Evolutionary conservation across 352 stramenopile species (phyloP).

Genomic region (Phytophthora syringae): DNA sequence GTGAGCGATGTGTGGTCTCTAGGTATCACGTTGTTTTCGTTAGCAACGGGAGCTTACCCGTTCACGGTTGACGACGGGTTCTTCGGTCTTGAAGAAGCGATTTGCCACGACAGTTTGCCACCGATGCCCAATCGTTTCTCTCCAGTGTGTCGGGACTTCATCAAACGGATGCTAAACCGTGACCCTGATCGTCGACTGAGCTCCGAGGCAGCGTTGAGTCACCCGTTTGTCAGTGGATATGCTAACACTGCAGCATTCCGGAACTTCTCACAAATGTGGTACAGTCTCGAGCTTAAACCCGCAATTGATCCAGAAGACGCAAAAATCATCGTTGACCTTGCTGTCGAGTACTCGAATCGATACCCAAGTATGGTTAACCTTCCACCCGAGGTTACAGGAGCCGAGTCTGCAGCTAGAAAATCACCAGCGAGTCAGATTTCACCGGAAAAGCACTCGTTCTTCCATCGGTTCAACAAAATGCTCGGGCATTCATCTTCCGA

Average conservation of each 20-base stretch:
- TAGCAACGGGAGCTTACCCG: conserved; percentile 72
- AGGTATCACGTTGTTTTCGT: conserved; percentile 71
- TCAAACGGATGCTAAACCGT: conserved; percentile 91
- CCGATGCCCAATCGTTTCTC: conserved; percentile 86
- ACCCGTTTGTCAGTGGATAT: conserved; percentile 89
- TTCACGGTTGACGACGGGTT: conserved; percentile 81
- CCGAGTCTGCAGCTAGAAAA: conserved; percentile 12
- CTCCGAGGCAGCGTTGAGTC: conserved; percentile 83
- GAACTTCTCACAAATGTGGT: conserved; percentile 50
- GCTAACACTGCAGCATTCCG: conserved; percentile 30
- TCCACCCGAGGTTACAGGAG: conserved; percentile 20
- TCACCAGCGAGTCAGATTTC: conserved; percentile 3
- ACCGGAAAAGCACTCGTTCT: conserved; percentile 18
- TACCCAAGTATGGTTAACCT: conserved; percentile 28
- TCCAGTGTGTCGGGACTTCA: conserved; percentile 91
- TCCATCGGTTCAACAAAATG: conserved; percentile 31
- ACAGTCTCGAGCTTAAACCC: conserved; percentile 39
- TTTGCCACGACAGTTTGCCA: conserved; percentile 75
- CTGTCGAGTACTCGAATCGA: conserved; percentile 42
- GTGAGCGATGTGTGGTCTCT: conserved; percentile 85
- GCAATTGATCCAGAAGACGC: conserved; percentile 34
- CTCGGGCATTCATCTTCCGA: background rate
- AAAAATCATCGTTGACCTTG: conserved; percentile 35
- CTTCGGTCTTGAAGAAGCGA: conserved; percentile 85
- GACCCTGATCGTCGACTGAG: conserved; percentile 86